Evolutionary conservation across 2,329 filamentous ascomycete genomes (phyloP), one percentile per base, ranked within the genome.

Genomic region (Penicillium fuscoglaucum): DNA sequence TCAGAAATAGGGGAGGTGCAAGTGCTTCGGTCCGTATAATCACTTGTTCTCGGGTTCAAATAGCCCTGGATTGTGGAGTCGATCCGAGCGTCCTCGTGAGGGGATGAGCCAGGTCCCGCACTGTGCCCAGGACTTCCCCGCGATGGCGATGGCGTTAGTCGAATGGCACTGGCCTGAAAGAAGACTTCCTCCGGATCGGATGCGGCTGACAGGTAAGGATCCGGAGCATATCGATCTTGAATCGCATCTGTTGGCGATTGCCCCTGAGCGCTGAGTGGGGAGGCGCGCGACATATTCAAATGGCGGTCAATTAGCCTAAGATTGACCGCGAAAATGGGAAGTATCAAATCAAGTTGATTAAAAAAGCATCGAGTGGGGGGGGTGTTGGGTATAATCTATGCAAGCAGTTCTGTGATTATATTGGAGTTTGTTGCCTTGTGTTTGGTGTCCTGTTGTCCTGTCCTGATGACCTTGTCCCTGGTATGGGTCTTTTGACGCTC

Each of bases 131-230:
- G 66, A 46, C 62, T 66, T 2, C 59, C 61, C 40, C 55, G 60
- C 26, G 57, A 61, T 1, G 72, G 69, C 4, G 72, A 74, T 31
- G 71, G 70, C 4, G 72, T 74, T 31, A 73, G 51, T 37, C 70
- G 67, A 60, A 76, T 68, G 13, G 68, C 70, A 29, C 68, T 62
- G n/a, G 70, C 68, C 43, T 68, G 66, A 47, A 77, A 73, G 31
- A 70, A 68, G 15, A 68, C 64, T 62, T 78, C 74, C 37, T 79
- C 76, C 3, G 68, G 72, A 57, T 74, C 72, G 10, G 72, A 71
- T 8, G 73, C 68, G 10, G 73, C 68, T 15, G 74, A 73, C 8
- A 79, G 71, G 62, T 76, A 78, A 24, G 74, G 72, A 52, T 78
- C 75, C 50, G 69, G 69, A 54, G 69, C 66, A 45, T 66, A 69